Evolutionary conservation across 495 filamentous ascomycete genomes (phyloP).

Genomic region (Lentithecium fluviatile): DNA sequence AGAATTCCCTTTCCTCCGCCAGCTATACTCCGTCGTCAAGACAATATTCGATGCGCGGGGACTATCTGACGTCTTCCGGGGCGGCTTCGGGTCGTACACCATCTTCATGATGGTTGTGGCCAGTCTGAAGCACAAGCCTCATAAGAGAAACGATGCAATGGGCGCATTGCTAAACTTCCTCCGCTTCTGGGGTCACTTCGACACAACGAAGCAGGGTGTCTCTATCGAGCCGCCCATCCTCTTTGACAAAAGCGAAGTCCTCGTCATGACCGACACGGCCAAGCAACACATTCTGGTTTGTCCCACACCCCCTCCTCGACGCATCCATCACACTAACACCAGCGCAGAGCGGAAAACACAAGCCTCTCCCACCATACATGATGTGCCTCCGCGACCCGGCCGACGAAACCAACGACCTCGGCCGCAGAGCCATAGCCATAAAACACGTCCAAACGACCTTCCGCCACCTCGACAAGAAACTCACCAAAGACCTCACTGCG

Average conservation of each 20-base stretch:
- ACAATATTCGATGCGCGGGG: conserved; percentile 50
- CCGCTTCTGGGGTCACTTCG: conserved; percentile 48
- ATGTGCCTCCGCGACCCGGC: conserved; percentile 63
- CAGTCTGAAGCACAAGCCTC: conserved; percentile 44
- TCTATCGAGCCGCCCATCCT: conserved; percentile 52
- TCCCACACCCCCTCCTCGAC: background rate
- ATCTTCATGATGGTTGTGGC: conserved; percentile 59
- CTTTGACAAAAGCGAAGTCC: conserved; percentile 39
- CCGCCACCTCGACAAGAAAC: background rate
- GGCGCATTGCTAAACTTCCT: conserved; percentile 43
- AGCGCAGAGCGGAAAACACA: background rate
- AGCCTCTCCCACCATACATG: conserved; percentile 38
- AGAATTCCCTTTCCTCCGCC: conserved; percentile 51
- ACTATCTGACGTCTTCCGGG: conserved; percentile 47
- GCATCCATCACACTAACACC: background rate
- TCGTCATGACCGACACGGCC: conserved; percentile 12
- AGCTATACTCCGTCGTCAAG: conserved; percentile 52
- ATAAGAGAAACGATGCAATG: conserved; percentile 30
- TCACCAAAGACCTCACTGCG: conserved; percentile 12
- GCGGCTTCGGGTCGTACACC: conserved; percentile 52
- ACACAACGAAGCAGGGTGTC: conserved; percentile 50
- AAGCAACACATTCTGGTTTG: conserved; percentile 15
- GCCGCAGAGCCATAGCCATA: conserved; percentile 45
- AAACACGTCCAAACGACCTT: conserved; percentile 47
- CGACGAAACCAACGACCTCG: conserved; percentile 57